A percentile compares a stretch with the other conserved stretches of the same genome.
These are phyloP conservation scores for Tetraselmis chui DNA, from an alignment of 139 green algal genomes.

Conservation along the genomic window DNA sequence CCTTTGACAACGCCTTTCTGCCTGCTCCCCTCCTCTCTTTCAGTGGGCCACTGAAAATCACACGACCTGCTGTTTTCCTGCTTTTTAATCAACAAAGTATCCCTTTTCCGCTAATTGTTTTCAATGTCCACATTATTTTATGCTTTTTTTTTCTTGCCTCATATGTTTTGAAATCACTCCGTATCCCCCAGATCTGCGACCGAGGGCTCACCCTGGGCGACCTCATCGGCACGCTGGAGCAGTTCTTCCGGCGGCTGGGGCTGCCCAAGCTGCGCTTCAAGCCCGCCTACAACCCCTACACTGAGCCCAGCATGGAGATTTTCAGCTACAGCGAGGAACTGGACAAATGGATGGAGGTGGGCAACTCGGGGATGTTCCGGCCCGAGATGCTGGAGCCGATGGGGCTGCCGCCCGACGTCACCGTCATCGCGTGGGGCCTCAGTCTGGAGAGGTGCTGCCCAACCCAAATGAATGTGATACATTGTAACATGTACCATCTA, in stretches of 20 bases:
- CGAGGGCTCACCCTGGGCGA: conserved; percentile 83
- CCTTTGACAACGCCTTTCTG: too few species aligned
- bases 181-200: conserved; percentile 78
- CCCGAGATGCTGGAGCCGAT: conserved; percentile 98
- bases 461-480: conserved; percentile 6
- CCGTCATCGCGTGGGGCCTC: conserved; percentile 98
- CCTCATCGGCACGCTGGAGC: conserved; percentile 78
- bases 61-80: too few species aligned
- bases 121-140: too few species aligned
- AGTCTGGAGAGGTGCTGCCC: not conserved
- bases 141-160: too few species aligned
- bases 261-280: conserved; percentile 97
- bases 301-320: conserved; percentile 98
- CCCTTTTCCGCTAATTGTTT: too few species aligned
- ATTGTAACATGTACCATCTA: too few species aligned
- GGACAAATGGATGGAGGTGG: conserved; percentile 97
- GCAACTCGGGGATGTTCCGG: conserved; percentile 93
- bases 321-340: conserved; percentile 94
- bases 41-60: too few species aligned
- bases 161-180: too few species aligned
- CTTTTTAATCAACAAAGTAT: too few species aligned
- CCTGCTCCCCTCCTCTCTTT: too few species aligned
- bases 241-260: conserved; percentile 94
- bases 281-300: conserved; percentile 99
- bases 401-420: conserved; percentile 93